Evolutionary conservation across 805 yeast genomes (phyloP).

Genomic region (Lipomyces mesembrius): DNA sequence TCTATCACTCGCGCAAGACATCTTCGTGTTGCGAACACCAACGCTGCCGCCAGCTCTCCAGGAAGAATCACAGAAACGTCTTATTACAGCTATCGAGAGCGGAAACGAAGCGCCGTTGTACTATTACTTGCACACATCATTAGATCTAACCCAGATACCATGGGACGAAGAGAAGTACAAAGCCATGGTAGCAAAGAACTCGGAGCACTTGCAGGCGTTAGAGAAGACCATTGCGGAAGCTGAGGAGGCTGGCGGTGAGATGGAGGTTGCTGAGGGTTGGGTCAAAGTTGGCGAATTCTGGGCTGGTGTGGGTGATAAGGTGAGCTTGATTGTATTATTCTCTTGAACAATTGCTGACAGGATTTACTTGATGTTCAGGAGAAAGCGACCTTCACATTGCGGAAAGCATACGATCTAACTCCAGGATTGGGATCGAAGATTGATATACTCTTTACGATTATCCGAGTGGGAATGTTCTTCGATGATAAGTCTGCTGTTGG

Average conservation of each 20-base stretch:
- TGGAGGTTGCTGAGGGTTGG: conserved; percentile 77
- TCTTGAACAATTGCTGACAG: not conserved
- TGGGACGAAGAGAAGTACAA: conserved; percentile 68
- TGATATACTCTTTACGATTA: conserved; percentile 78
- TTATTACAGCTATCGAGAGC: conserved; percentile 59
- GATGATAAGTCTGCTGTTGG: conserved; percentile 73
- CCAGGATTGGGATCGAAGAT: conserved; percentile 90
- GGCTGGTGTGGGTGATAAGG: conserved; percentile 79
- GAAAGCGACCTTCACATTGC: conserved; percentile 31
- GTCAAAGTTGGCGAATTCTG: conserved; percentile 85
- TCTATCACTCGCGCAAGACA: conserved; percentile 76
- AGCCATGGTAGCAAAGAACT: conserved; percentile 58
- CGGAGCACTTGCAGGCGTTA: conserved; percentile 55
- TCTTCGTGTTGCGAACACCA: conserved; percentile 62
- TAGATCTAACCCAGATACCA: conserved; percentile 49
- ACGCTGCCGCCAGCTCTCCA: conserved; percentile 48
- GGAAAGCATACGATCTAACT: conserved; percentile 72
- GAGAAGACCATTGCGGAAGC: conserved; percentile 53
- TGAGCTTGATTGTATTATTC: conserved; percentile 46
- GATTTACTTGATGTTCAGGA: conserved; percentile 11
- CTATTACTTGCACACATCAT: conserved; percentile 61
- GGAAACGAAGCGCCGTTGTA: conserved; percentile 84
- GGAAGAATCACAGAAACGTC: conserved; percentile 52
- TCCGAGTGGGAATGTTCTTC: conserved; percentile 88
- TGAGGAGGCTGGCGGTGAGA: conserved; percentile 82